Percentiles rank a stretch among this genome's conserved stretches.
Conservation (phyloP, 116 monocot species). For the Dioscorea cayenensis region DNA sequence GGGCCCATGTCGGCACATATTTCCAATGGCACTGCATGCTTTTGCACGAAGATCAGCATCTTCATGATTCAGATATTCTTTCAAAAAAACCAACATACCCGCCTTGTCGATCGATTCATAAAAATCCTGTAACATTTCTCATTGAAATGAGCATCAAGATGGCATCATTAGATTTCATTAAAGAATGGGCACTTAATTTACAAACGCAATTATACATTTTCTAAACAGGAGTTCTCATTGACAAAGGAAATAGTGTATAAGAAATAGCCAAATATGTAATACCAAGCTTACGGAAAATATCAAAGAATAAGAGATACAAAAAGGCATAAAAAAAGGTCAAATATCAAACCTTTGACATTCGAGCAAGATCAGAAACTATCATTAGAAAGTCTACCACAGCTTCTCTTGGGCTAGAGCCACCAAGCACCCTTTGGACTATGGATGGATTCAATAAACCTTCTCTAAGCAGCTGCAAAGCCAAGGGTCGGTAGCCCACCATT, state of each 20-base stretch:
- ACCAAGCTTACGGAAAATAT: background rate
- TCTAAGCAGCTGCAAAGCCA: conserved; percentile 73
- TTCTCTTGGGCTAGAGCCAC: conserved; percentile 42
- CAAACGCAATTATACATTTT: background rate
- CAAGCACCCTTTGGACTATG: conserved; percentile 46
- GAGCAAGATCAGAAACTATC: conserved; percentile 96
- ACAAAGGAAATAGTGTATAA: too few relatives aligned
- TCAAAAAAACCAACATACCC: conserved; percentile 58
- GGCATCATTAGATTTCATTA: background rate
- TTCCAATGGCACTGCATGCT: conserved; percentile 93
- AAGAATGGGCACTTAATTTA: background rate
- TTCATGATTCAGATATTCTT: conserved; percentile 49
- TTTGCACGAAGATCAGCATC: conserved; percentile 85
- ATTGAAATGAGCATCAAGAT: background rate
- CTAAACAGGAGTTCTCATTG: too few relatives aligned
- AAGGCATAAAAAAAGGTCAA: background rate
- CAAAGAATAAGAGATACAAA: background rate
- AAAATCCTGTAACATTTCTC: conserved; percentile 56
- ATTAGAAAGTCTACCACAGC: conserved; percentile 84
- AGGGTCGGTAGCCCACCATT: conserved; percentile 84
- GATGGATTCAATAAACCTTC: conserved; percentile 69
- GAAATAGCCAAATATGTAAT: too few relatives aligned
- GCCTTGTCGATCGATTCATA: conserved; percentile 76
- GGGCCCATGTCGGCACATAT: conserved; percentile 92
- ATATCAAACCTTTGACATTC: conserved; percentile 81